A percentile compares a stretch with the other conserved stretches of the same genome.
These are phyloP conservation scores for Cyclotella cryptica DNA, from an alignment of 108 stramenopile species.

Conservation along the genomic window DNA sequence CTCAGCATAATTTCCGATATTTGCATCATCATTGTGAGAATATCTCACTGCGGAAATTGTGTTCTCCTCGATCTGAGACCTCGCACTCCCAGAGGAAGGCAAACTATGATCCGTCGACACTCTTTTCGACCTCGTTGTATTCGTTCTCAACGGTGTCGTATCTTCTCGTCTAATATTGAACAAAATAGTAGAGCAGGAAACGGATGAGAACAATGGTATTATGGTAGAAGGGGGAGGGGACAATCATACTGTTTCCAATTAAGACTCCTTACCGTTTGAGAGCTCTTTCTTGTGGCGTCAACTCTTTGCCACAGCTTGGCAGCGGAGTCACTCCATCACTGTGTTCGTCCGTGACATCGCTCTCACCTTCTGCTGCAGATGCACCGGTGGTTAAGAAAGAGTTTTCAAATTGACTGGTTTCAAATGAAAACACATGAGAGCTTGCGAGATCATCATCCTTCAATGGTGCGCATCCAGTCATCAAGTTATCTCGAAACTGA, in stretches of 20 bases:
- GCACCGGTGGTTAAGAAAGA: background rate
- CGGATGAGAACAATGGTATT: background rate
- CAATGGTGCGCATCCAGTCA: constrained; percentile 9
- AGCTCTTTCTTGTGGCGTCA: constrained; percentile 14
- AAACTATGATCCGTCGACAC: background rate
- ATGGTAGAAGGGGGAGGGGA: too few species aligned
- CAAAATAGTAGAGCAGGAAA: background rate
- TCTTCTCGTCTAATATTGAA: constrained; percentile 14
- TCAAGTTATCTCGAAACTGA: constrained; percentile 12
- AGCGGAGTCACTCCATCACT: constrained; percentile 2
- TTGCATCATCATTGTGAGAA: too few species aligned
- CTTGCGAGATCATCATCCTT: constrained; percentile 15
- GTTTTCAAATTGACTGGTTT: constrained; percentile 20
- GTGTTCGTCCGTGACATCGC: background rate
- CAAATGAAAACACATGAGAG: constrained; percentile 10
- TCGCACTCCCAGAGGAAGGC: background rate
- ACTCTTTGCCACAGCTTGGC: constrained; percentile 1
- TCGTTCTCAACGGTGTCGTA: constrained; percentile 25
- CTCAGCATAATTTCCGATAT: too few species aligned
- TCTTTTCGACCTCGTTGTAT: constrained; percentile 19
- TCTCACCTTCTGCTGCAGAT: background rate
- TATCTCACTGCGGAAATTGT: too few species aligned
- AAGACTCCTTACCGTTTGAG: constrained; percentile 16
- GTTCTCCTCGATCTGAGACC: background rate
- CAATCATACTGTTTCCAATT: background rate